Evolutionary conservation across 2,329 filamentous ascomycete species (phyloP).

Genomic region (Pseudocercospora cruenta): DNA sequence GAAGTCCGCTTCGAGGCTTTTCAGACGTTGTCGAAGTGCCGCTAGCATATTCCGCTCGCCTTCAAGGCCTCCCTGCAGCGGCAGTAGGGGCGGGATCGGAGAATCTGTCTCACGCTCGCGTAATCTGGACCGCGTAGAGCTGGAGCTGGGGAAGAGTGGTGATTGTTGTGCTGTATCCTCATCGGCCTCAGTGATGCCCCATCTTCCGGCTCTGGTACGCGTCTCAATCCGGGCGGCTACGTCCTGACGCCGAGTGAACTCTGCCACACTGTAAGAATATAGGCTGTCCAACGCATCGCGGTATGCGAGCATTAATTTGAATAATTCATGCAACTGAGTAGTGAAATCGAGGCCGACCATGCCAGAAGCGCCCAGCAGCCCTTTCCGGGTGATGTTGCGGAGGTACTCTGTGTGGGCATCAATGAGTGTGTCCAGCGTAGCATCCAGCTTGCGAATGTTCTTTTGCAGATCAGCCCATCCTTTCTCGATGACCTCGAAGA

Average conservation of each 20-base stretch:
- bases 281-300: constrained; percentile 91
- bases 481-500: constrained; percentile 97
- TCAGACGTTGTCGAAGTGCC: constrained; percentile 73
- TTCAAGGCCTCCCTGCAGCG: constrained; percentile 42
- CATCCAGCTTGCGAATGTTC: constrained; percentile 74
- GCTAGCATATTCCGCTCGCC: constrained; percentile 70
- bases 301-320: constrained; percentile 92
- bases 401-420: constrained; percentile 88
- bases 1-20: constrained; percentile 75
- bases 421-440: constrained; percentile 93
- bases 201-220: constrained; percentile 65
- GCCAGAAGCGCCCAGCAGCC: constrained; percentile 72
- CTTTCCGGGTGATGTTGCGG: constrained; percentile 93
- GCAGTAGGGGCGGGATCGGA: constrained; percentile 47
- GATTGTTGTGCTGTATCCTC: constrained; percentile 40
- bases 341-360: constrained; percentile 69
- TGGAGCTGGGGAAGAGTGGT: constrained; percentile 25
- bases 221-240: constrained; percentile 72
- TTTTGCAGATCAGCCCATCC: constrained; percentile 90
- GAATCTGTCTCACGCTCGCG: constrained; percentile 41
- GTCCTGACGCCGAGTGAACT: constrained; percentile 91
- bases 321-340: constrained; percentile 84
- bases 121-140: constrained; percentile 10
- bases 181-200: constrained; percentile 64
- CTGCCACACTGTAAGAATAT: constrained; percentile 91